These are phyloP conservation scores for Lindgomyces ingoldianus DNA, from an alignment of 495 filamentous ascomycete genomes.

Conservation along the genomic window DNA sequence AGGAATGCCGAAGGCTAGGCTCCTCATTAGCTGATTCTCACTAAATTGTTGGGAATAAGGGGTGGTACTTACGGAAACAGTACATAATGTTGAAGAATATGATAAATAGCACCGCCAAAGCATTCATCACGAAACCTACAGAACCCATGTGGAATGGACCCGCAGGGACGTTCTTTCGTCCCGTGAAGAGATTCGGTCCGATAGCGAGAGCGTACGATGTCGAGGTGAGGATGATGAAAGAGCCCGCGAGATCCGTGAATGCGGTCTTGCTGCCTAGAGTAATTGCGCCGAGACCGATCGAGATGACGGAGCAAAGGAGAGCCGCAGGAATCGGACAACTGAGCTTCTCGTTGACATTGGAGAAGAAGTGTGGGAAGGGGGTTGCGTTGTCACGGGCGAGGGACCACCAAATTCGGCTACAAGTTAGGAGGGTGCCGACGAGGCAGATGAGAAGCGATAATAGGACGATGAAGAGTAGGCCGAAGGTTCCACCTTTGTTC, in stretches of 20 bases:
- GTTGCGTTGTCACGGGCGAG: constrained; percentile 72
- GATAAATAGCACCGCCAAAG: constrained; percentile 31
- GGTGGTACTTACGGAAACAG: constrained; percentile 38
- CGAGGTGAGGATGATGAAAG: constrained; percentile 72
- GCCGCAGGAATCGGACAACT: constrained; percentile 67
- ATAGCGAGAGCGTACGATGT: constrained; percentile 75
- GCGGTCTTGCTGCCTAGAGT: constrained; percentile 72
- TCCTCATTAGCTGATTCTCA: background rate
- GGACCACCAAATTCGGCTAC: constrained; percentile 76
- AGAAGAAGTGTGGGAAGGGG: constrained; percentile 54
- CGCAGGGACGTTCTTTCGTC: constrained; percentile 63
- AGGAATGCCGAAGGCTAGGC: constrained; percentile 30
- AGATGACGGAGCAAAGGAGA: constrained; percentile 60
- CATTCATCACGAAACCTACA: constrained; percentile 30
- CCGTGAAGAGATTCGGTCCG: constrained; percentile 67
- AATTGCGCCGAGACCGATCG: constrained; percentile 70
- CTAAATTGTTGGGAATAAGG: background rate
- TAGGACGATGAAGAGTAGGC: constrained; percentile 69
- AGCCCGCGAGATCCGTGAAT: constrained; percentile 72
- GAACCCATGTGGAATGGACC: constrained; percentile 67
- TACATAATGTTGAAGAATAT: constrained; percentile 40
- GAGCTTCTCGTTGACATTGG: constrained; percentile 50
- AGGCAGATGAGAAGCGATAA: constrained; percentile 63
- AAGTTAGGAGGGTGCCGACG: constrained; percentile 72
- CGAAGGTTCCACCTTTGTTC: constrained; percentile 58